These are phyloP conservation scores for Apiospora marii DNA, from an alignment of 2,329 filamentous ascomycete species.

Conservation along the genomic window DNA sequence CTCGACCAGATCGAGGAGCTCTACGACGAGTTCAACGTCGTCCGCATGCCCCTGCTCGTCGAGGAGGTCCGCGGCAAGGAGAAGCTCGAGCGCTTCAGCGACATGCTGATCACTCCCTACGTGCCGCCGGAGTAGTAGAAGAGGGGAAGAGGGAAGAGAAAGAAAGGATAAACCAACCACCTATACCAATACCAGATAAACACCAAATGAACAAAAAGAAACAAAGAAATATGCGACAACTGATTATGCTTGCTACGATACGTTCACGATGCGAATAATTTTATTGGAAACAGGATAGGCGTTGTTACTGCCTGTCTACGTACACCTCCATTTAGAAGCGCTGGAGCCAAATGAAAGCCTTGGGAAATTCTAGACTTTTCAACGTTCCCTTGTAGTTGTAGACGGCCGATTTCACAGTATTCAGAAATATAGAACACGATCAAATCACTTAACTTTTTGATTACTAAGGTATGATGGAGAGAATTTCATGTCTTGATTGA, in stretches of 20 bases:
- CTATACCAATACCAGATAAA: not conserved
- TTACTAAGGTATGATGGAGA: not conserved
- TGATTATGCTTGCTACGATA: not conserved
- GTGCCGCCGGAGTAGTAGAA: conserved; percentile 63
- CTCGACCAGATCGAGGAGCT: conserved; percentile 98
- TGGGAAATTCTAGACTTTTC: not conserved
- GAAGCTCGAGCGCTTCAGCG: conserved; percentile 87
- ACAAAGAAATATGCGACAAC: not conserved
- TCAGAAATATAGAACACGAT: not conserved
- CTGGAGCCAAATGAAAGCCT: not conserved
- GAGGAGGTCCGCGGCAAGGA: conserved; percentile 97
- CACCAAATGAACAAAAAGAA: not conserved
- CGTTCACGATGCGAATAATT: not conserved
- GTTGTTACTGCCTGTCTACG: not conserved
- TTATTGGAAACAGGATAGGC: not conserved
- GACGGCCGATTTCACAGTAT: not conserved
- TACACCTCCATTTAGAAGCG: not conserved
- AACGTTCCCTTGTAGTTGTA: not conserved
- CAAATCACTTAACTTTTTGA: not conserved
- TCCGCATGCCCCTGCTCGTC: conserved; percentile 95
- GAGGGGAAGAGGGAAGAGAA: not conserved
- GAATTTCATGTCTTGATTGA: conserved; percentile 17
- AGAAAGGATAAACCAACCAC: not conserved
- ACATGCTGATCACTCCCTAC: conserved; percentile 82
- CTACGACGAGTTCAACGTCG: conserved; percentile 98